Percentiles rank a stretch among this genome's conserved stretches.
Conservation (phyloP, 352 stramenopile genomes). For the Aphanomyces invadans region DNA sequence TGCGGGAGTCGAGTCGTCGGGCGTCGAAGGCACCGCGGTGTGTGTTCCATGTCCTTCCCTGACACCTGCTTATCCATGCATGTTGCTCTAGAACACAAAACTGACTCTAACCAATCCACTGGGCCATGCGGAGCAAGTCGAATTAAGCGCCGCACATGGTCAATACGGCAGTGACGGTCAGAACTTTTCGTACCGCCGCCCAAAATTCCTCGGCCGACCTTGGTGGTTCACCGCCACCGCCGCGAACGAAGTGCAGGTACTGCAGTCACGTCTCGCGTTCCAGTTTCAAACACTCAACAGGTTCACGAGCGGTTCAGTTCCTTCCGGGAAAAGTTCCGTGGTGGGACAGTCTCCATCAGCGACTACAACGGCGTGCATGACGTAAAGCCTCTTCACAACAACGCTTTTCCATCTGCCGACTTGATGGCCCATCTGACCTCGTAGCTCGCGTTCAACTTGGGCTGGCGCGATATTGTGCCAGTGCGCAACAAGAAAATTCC, state of each 20-base stretch:
- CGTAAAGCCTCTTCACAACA: neutral
- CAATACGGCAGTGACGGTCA: slow-evolving; percentile 80
- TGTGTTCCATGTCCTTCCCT: neutral
- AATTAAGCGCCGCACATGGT: slow-evolving; percentile 67
- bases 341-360: slow-evolving; percentile 74
- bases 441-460: slow-evolving; percentile 68
- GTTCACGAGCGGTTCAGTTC: slow-evolving; percentile 83
- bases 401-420: neutral
- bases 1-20: slow-evolving; percentile 74
- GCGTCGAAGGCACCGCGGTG: slow-evolving; percentile 76
- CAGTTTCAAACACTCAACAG: slow-evolving; percentile 25
- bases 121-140: slow-evolving; percentile 78
- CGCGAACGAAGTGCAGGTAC: slow-evolving; percentile 73
- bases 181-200: slow-evolving; percentile 78
- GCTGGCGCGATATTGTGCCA: slow-evolving; percentile 82
- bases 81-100: neutral
- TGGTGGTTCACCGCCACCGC: slow-evolving; percentile 67
- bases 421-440: neutral
- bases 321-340: slow-evolving; percentile 83
- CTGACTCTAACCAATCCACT: slow-evolving; percentile 76
- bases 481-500: slow-evolving; percentile 75
- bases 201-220: slow-evolving; percentile 73
- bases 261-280: slow-evolving; percentile 17
- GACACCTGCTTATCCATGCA: slow-evolving; percentile 6
- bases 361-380: slow-evolving; percentile 82